Percentiles rank a stretch among this genome's conserved stretches.
Evolutionary conservation across 768 basidiomycete species (phyloP).

Genomic region (Amanita pallidorosea): DNA sequence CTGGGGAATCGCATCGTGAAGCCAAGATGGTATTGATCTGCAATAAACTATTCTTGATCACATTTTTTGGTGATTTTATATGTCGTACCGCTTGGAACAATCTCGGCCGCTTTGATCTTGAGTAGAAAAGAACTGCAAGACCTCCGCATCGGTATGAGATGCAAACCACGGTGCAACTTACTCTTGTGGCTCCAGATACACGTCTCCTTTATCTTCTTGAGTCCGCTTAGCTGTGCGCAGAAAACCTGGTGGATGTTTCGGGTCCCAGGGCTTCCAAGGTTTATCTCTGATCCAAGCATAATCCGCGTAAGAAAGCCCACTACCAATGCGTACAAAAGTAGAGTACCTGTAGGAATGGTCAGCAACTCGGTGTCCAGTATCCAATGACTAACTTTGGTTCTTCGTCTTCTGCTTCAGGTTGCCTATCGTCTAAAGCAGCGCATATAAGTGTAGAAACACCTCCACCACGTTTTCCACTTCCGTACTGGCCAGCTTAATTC

Average conservation of each 20-base stretch:
- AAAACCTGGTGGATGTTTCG: constrained; percentile 64
- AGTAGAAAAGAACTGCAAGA: constrained; percentile 77
- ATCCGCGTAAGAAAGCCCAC: constrained; percentile 78
- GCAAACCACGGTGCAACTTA: constrained; percentile 20
- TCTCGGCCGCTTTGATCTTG: constrained; percentile 90
- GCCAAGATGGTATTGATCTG: constrained; percentile 76
- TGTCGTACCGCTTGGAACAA: constrained; percentile 57
- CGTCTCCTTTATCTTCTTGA: constrained; percentile 78
- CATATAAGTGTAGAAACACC: constrained; percentile 86
- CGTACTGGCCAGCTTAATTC: constrained; percentile 71
- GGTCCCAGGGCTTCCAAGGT: constrained; percentile 77
- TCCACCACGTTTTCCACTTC: constrained; percentile 75
- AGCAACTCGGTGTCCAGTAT: neutral
- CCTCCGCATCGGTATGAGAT: neutral
- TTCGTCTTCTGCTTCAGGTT: constrained; percentile 40
- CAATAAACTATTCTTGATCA: neutral
- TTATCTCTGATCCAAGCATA: constrained; percentile 77
- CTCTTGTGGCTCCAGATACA: constrained; percentile 88
- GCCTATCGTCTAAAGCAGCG: constrained; percentile 74
- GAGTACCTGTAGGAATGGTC: constrained; percentile 47
- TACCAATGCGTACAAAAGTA: constrained; percentile 83
- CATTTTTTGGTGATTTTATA: neutral
- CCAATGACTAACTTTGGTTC: constrained; percentile 44
- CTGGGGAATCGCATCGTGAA: constrained; percentile 94
- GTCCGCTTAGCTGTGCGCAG: constrained; percentile 46